phyloP scores from a whole-genome alignment of 2,329 filamentous ascomycete genomes.

The Coccinonectria pachysandricola region DNA sequence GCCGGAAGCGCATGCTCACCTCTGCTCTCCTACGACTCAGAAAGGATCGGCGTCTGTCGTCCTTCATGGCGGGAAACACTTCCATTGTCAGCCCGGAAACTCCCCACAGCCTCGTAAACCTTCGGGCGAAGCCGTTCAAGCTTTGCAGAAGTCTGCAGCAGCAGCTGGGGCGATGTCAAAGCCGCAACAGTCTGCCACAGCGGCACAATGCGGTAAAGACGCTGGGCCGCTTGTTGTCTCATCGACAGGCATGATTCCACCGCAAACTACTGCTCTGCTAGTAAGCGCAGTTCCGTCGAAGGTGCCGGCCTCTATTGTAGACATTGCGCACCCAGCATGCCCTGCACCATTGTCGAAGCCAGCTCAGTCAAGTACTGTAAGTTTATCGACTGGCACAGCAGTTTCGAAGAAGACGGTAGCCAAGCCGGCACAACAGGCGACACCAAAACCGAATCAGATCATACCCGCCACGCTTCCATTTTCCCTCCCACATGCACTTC shows the following conservation, averaged over 20 bases:
- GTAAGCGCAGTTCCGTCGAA: too few relatives aligned
- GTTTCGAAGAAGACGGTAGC: too few relatives aligned
- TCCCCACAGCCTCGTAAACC: constrained; percentile 1
- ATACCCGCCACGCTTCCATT: too few relatives aligned
- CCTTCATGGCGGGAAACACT: constrained; percentile 15
- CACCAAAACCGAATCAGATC: too few relatives aligned
- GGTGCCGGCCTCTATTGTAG: too few relatives aligned
- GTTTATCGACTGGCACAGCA: too few relatives aligned
- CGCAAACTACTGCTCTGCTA: not conserved
- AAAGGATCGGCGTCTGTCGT: constrained; percentile 11
- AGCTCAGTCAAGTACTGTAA: too few relatives aligned
- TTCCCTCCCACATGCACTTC: too few relatives aligned
- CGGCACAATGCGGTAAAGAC: not conserved
- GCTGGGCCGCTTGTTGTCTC: constrained; percentile 7
- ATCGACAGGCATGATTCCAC: constrained; percentile 2
- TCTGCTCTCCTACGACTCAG: constrained; percentile 9
- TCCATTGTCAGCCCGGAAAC: constrained; percentile 11
- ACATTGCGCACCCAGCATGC: too few relatives aligned
- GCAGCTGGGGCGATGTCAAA: constrained; percentile 10
- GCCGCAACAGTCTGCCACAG: too few relatives aligned
- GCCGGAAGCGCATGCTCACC: constrained; percentile 13
- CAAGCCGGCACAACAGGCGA: too few relatives aligned
- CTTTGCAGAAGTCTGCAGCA: constrained; percentile 19
- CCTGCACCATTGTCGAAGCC: too few relatives aligned
- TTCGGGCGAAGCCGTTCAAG: constrained; percentile 15